A percentile compares a stretch with the other conserved stretches of the same genome.
phyloP scores from a whole-genome alignment of 2,329 filamentous ascomycete genomes.

The Nannizziopsis barbatae region DNA sequence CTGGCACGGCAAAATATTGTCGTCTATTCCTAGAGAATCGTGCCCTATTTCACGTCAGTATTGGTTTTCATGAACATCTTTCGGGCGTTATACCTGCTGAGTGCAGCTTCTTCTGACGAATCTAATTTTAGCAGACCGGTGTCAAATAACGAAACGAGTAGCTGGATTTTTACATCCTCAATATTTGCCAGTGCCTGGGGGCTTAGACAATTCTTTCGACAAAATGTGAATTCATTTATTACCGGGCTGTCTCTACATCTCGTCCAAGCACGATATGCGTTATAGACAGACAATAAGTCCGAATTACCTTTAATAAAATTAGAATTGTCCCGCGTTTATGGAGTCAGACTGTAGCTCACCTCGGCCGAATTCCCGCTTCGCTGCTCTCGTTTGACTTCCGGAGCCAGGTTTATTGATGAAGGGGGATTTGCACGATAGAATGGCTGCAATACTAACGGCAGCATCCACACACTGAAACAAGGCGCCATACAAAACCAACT shows the following conservation, averaged over 20 bases:
- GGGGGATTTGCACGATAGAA: slow-evolving; percentile 86
- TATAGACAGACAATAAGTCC: slow-evolving; percentile 84
- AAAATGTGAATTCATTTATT: slow-evolving; percentile 75
- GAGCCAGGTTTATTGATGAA: slow-evolving; percentile 81
- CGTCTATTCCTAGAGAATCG: slow-evolving; percentile 57
- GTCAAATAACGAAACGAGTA: slow-evolving; percentile 73
- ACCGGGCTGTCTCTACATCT: slow-evolving; percentile 60
- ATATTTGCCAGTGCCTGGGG: slow-evolving; percentile 83
- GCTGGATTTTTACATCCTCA: slow-evolving; percentile 87
- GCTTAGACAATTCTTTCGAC: slow-evolving; percentile 85
- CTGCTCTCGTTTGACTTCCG: slow-evolving; percentile 67
- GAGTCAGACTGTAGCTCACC: slow-evolving; percentile 29
- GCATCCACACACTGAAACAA: slow-evolving; percentile 89
- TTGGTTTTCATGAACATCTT: too few species aligned
- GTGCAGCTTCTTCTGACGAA: slow-evolving; percentile 55
- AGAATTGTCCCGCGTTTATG: slow-evolving; percentile 1
- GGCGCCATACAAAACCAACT: slow-evolving; percentile 74
- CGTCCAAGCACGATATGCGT: slow-evolving; percentile 85
- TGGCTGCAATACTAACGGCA: slow-evolving; percentile 80
- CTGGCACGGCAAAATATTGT: slow-evolving; percentile 73
- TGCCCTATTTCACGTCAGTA: slow-evolving; percentile 24
- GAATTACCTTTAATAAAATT: slow-evolving; percentile 54
- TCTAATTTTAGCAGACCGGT: slow-evolving; percentile 71
- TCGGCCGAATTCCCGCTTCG: slow-evolving; percentile 65
- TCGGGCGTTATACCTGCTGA: slow-evolving; percentile 47